These are phyloP conservation scores for Caryopteris hybrid DNA, from an alignment of 305 asterid genomes.

Conservation along the genomic window DNA sequence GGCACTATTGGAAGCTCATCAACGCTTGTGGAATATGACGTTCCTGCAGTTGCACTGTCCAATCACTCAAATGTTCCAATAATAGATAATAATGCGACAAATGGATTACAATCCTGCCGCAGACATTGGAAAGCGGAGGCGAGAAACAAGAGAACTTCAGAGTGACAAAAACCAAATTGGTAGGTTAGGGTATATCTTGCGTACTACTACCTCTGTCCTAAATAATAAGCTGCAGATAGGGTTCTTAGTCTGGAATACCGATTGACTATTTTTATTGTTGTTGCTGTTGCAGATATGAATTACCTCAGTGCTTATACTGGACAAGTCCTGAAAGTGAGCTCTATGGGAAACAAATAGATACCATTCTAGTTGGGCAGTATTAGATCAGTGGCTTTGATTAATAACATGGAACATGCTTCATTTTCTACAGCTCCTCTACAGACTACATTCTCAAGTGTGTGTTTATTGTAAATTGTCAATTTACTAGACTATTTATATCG, in stretches of 20 bases:
- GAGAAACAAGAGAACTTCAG: constrained; percentile 58
- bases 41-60: constrained; percentile 10
- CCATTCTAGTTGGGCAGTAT: too few relatives aligned
- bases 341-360: not conserved
- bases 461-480: too few relatives aligned
- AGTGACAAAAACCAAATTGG: constrained; percentile 8
- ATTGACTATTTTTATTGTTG: not conserved
- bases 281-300: not conserved
- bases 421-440: too few relatives aligned
- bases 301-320: not conserved
- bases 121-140: constrained; percentile 95
- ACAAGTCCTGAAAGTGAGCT: constrained; percentile 15
- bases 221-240: too few relatives aligned
- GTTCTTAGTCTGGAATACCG: not conserved
- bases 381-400: not conserved
- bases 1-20: constrained; percentile 23
- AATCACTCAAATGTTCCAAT: constrained; percentile 9
- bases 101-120: constrained; percentile 33
- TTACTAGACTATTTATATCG: too few relatives aligned
- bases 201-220: too few relatives aligned
- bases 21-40: constrained; percentile 17
- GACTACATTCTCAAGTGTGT: too few relatives aligned
- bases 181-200: not conserved
- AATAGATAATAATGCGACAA: constrained; percentile 22
- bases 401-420: too few relatives aligned